Evolutionary conservation across 805 yeast species (phyloP).

Genomic region (Kregervanrija pseudodelftensis): DNA sequence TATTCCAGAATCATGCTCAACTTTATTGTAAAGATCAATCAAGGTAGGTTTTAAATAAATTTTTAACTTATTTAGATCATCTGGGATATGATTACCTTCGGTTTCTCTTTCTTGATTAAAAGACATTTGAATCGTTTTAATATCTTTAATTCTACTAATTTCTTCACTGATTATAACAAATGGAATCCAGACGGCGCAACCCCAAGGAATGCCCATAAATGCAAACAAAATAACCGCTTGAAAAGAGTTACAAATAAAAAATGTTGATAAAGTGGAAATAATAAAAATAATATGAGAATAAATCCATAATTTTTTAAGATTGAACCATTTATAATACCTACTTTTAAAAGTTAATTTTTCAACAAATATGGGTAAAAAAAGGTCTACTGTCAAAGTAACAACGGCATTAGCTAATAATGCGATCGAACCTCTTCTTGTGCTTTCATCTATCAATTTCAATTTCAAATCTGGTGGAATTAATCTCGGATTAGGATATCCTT

Average conservation of each 20-base stretch:
- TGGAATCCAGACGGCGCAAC: conserved; percentile 61
- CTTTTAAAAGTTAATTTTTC: conserved; percentile 7
- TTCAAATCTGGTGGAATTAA: conserved; percentile 33
- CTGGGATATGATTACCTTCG: conserved; percentile 2
- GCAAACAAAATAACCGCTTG: conserved; percentile 44
- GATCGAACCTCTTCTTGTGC: conserved; percentile 45
- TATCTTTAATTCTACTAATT: conserved; percentile 43
- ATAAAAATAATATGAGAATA: conserved; percentile 44
- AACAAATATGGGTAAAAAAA: conserved; percentile 38
- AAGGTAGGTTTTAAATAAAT: conserved; percentile 16
- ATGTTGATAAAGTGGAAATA: conserved; percentile 39
- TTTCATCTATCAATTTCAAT: conserved; percentile 32
- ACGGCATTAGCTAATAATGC: conserved; percentile 45
- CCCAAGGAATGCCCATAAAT: conserved; percentile 57
- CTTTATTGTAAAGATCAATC: conserved; percentile 27
- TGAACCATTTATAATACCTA: conserved; percentile 6
- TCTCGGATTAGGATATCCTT: conserved; percentile 31
- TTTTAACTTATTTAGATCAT: conserved; percentile 6
- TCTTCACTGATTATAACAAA: conserved; percentile 56
- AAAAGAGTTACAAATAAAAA: conserved; percentile 33
- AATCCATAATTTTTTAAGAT: conserved; percentile 41
- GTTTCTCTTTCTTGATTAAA: conserved; percentile 12
- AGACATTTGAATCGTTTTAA: conserved; percentile 28
- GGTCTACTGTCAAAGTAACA: conserved; percentile 36
- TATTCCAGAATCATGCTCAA: conserved; percentile 51